Percentiles rank a stretch among this genome's conserved stretches.
phyloP scores from a whole-genome alignment of 306 rosid species.

The Quercus rubra region DNA sequence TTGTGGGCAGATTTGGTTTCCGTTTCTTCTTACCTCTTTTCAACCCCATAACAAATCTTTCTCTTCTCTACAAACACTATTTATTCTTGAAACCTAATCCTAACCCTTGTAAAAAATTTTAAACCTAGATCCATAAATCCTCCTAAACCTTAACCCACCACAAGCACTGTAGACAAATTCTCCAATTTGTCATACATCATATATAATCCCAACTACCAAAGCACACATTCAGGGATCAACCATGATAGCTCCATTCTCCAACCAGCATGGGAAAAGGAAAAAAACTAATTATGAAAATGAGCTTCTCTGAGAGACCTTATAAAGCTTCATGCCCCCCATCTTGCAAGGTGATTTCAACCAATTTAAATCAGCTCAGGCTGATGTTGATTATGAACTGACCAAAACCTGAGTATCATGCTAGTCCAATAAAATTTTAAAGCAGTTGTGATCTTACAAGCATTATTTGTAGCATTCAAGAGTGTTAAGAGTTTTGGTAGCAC shows the following conservation, averaged over 20 bases:
- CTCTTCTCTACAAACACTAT: no score
- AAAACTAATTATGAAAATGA: not conserved
- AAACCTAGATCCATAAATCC: no score
- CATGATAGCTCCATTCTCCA: not conserved
- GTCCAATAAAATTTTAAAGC: not conserved
- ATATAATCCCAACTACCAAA: not conserved
- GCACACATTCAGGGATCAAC: not conserved
- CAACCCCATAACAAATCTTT: no score
- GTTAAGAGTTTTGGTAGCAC: not conserved
- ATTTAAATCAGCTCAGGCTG: not conserved
- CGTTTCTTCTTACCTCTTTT: no score
- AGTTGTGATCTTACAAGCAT: not conserved
- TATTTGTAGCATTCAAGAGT: not conserved
- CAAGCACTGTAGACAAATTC: no score
- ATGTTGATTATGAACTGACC: not conserved
- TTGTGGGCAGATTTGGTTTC: no score
- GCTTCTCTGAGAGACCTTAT: not conserved
- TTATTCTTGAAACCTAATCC: no score
- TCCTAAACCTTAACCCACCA: no score
- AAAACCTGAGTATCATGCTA: not conserved
- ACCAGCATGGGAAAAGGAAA: not conserved
- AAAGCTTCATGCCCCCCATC: not conserved
- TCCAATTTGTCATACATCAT: no score
- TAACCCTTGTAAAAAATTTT: no score
- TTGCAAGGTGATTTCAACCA: not conserved